Evolutionary conservation across 176 grass and related monocot species (phyloP), one percentile per base, ranked within the genome.

Genomic region (Aegilops umbellulata): DNA sequence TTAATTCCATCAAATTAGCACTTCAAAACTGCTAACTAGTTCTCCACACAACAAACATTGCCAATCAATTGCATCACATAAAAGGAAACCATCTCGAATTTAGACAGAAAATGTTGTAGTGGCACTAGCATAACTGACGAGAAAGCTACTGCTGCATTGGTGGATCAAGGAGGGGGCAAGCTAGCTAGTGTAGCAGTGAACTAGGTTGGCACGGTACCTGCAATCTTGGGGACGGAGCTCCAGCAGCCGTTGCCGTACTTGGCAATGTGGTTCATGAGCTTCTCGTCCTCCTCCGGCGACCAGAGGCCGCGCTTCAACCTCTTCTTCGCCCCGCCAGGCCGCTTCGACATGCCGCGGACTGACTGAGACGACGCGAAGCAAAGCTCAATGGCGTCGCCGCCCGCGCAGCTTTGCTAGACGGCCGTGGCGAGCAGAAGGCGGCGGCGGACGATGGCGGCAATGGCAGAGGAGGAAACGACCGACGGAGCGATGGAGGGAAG

Each of bases 271-370:
- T 87, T 91, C 53, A 95, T 86, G 26, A 95, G 90, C 88, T 91
- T 95, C 53, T 93, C 90, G 14, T 95, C 93, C 82, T 95, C 93
- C 84, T 95, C 93, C 4, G 90, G 90, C 34, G 93, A 95, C 93
- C 93, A 95, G 19, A 92, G 79, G 17, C 93, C 93, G 35, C 91
- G 92, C 83, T 88, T 92, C 55, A 95, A 83, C 86, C 84, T 95
- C 83, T 93, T 95, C 68, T 90, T 92, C 3, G 78, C 61, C 47
- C 62, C 77, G 57, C 80, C 65, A 29, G 76, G 34, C 69, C 84
- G 83, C 79, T 89, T 95, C 88, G 88, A 86, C 93, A 95, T 94
- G 73, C 13, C 61, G 20, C 66, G 10, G 9, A 3, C 58, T 10
- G 38, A 41, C 38, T 8, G 4, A 61, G 9, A 61, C 2, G 22